phyloP scores from a whole-genome alignment of 306 rosid genomes.

The Fagus crenata region DNA sequence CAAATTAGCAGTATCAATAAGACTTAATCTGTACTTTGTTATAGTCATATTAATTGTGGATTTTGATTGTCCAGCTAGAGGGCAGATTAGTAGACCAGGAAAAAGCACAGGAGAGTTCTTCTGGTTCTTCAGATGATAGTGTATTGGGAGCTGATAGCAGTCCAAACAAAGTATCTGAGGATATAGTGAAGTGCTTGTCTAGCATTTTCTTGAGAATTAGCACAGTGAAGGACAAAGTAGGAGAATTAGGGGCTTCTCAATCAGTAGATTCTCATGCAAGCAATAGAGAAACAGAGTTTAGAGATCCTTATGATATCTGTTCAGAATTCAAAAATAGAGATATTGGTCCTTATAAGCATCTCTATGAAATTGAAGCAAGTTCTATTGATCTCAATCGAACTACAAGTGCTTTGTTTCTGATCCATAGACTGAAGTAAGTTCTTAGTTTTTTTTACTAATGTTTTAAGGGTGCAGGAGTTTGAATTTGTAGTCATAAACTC shows the following conservation, averaged over 20 bases:
- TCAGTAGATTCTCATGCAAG: slow-evolving; percentile 28
- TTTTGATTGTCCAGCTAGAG: slow-evolving; percentile 53
- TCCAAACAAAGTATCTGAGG: slow-evolving; percentile 75
- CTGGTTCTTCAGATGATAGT: slow-evolving; percentile 48
- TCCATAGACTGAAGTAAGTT: slow-evolving; percentile 77
- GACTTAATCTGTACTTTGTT: slow-evolving; percentile 23
- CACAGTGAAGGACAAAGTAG: slow-evolving; percentile 51
- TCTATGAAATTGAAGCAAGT: slow-evolving; percentile 58
- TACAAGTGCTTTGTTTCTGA: slow-evolving; percentile 56
- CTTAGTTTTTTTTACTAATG: not conserved
- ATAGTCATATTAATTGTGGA: slow-evolving; percentile 16
- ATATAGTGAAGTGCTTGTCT: slow-evolving; percentile 70
- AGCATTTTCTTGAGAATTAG: slow-evolving; percentile 59
- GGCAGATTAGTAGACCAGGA: slow-evolving; percentile 56
- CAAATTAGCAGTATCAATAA: not conserved
- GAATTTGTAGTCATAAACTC: not conserved
- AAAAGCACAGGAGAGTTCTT: slow-evolving; percentile 49
- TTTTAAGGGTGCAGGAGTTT: slow-evolving; percentile 10
- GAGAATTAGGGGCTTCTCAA: slow-evolving; percentile 35
- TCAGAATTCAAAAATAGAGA: slow-evolving; percentile 51
- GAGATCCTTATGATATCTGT: slow-evolving; percentile 71
- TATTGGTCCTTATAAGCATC: slow-evolving; percentile 65
- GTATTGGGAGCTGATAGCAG: slow-evolving; percentile 42
- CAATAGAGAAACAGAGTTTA: slow-evolving; percentile 44
- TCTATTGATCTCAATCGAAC: slow-evolving; percentile 64